A percentile compares a stretch with the other conserved stretches of the same genome.
Evolutionary conservation across 2,329 filamentous ascomycete species (phyloP).

Genomic region (Parastagonospora nodorum): DNA sequence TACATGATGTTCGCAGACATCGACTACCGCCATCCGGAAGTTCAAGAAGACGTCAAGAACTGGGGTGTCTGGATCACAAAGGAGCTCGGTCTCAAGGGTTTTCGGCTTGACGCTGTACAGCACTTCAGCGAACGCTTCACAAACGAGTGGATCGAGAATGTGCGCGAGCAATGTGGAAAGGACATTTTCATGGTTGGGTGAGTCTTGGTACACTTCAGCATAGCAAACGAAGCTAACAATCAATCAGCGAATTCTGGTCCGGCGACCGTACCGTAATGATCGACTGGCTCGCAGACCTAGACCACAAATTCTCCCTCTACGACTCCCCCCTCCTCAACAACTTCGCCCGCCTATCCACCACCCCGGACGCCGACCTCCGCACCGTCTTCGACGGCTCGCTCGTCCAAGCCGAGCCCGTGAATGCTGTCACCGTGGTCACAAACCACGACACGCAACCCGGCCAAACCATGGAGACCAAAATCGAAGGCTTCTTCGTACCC

Average conservation of each 20-base stretch:
- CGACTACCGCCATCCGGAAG: conserved; percentile 64
- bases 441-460: conserved; percentile 74
- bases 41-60: conserved; percentile 64
- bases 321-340: conserved; percentile 72
- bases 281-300: conserved; percentile 63
- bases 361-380: conserved; percentile 64
- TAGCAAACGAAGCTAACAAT: not conserved
- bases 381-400: conserved; percentile 66
- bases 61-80: conserved; percentile 72
- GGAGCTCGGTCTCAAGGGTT: conserved; percentile 65
- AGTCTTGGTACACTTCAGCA: not conserved
- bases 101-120: conserved; percentile 74
- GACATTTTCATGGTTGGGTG: conserved; percentile 65
- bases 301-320: conserved; percentile 62
- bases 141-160: conserved; percentile 64
- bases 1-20: conserved; percentile 76
- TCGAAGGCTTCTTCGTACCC: conserved; percentile 71
- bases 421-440: conserved; percentile 70
- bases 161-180: conserved; percentile 55
- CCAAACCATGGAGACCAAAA: conserved; percentile 66
- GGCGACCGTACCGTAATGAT: conserved; percentile 61
- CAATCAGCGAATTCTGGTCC: conserved; percentile 66
- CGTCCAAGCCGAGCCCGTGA: conserved; percentile 58
- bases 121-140: conserved; percentile 73
- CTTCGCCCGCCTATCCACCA: conserved; percentile 65